These are phyloP conservation scores for Trichoderma harzianum DNA, from an alignment of 2,329 filamentous ascomycete species.

Conservation along the genomic window DNA sequence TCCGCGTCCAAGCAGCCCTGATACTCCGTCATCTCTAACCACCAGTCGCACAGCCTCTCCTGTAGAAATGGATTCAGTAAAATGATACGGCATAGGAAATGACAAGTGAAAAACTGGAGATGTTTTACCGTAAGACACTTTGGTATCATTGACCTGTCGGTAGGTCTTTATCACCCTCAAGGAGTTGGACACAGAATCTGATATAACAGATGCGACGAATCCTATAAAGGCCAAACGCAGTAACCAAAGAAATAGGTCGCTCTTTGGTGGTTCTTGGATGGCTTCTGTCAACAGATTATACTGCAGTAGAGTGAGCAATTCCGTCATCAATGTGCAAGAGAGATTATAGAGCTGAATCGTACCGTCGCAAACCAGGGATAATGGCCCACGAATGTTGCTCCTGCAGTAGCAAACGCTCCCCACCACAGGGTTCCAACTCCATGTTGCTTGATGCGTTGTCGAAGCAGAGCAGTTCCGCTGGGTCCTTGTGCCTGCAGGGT, in stretches of 20 bases:
- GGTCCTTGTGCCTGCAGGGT: conserved; percentile 47
- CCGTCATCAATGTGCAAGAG: neutral
- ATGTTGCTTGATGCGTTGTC: conserved; percentile 42
- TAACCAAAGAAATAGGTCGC: conserved; percentile 41
- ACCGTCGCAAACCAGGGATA: conserved; percentile 51
- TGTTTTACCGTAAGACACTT: conserved; percentile 44
- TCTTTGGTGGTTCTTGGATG: conserved; percentile 40
- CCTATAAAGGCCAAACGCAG: conserved; percentile 37
- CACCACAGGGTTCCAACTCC: conserved; percentile 48
- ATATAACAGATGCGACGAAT: conserved; percentile 44
- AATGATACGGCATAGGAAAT: neutral
- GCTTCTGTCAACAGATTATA: conserved; percentile 42
- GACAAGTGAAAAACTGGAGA: neutral
- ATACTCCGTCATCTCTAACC: conserved; percentile 39
- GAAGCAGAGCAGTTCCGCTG: conserved; percentile 40
- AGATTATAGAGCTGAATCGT: neutral
- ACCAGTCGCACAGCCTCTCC: conserved; percentile 42
- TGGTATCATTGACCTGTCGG: conserved; percentile 46
- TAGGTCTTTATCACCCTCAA: conserved; percentile 48
- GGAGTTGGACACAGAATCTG: conserved; percentile 46
- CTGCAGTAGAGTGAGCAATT: conserved; percentile 25
- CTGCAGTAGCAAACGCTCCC: conserved; percentile 47
- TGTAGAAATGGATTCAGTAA: conserved; percentile 21
- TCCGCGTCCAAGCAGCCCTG: conserved; percentile 43
- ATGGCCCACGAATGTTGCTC: conserved; percentile 47